Base-by-base conservation (phyloP, 2,329 filamentous ascomycete species). In the Hypoxylon sp. region DNA sequence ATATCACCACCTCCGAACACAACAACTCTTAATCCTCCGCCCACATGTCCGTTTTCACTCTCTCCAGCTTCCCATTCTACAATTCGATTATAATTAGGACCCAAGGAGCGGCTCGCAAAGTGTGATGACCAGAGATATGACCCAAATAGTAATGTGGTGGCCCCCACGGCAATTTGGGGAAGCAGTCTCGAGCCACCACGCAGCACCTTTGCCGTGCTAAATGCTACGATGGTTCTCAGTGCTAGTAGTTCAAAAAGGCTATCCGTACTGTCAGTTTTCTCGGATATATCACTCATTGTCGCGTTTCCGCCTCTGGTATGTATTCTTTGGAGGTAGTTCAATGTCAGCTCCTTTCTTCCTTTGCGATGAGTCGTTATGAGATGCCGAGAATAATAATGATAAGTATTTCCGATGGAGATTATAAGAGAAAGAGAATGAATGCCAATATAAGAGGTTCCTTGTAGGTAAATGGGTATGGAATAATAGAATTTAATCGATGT, bases 1-100 rank as follows among this genome's bases (percentile, higher is more conserved):
- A 81, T 71, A 60, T 81, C 79, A n/a, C 84, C 75, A 61, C 85
- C 84, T 3, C 84, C 84, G 70, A 87, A 87, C 5, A 84, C 82
- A 7, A 87, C 83, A 6, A 87, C 77, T 56, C 84, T 80, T 63
- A 86, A 62, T 2, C 81, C 77, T 5, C 77, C 77, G 3, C 65
- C 73, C 1, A 27, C 6, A 5, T 39, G 55, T 16, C 21, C 16
- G 19, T 58, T 46, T 59, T 62, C 63, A n/a, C 14, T 25, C 23
- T 61, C 50, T 2, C 34, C 61, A 9, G 27, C 45, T 19, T 59
- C 53, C 59, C 61, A 68, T 30, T 65, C 51, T 12, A 68, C n/a
- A 12, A 64, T 34, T 16, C 34, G 69, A 1, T 25, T 23, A 39
- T 68, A 63, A 14, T 57, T 46, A 41, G 60, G 51, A 19, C 54